Conservation (phyloP, 192 early-diverging fungal genomes). For the Mortierella antarctica region DNA sequence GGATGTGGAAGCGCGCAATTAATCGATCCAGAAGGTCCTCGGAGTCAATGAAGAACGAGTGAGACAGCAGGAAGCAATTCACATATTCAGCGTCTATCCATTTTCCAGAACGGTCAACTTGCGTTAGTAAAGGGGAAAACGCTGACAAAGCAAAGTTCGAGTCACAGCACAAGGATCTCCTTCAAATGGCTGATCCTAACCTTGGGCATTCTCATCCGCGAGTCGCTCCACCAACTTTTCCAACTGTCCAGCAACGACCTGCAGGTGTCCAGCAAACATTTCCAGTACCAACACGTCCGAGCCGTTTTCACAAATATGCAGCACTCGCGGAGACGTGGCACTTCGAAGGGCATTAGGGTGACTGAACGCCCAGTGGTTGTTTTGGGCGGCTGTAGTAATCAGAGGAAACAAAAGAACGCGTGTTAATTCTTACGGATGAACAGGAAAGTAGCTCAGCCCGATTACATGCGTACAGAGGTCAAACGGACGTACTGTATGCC, state of each 20-base stretch:
- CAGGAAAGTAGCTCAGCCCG: too few relatives aligned
- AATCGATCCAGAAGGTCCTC: conserved; percentile 65
- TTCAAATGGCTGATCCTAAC: conserved; percentile 21
- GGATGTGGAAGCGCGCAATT: conserved; percentile 68
- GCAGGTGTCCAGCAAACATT: conserved; percentile 60
- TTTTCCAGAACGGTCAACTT: not conserved
- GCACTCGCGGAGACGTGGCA: conserved; percentile 29
- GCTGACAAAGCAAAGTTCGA: not conserved
- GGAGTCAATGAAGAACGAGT: conserved; percentile 70
- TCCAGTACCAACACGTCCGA: conserved; percentile 70
- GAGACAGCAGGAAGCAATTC: conserved; percentile 68
- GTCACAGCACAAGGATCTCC: not conserved
- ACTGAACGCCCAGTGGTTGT: conserved; percentile 35
- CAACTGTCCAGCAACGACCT: conserved; percentile 69
- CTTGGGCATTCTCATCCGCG: conserved; percentile 72
- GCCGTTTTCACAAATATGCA: conserved; percentile 66
- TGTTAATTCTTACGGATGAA: too few relatives aligned
- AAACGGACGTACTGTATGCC: conserved; percentile 13
- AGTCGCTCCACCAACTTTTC: conserved; percentile 72
- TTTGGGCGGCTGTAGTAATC: conserved; percentile 12
- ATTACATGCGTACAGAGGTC: too few relatives aligned
- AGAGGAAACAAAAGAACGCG: not conserved
- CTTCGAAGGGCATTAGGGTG: conserved; percentile 34
- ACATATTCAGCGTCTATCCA: conserved; percentile 72
- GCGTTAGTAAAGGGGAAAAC: not conserved